phyloP scores from a whole-genome alignment of 495 filamentous ascomycete species.

The Echria macrotheca region DNA sequence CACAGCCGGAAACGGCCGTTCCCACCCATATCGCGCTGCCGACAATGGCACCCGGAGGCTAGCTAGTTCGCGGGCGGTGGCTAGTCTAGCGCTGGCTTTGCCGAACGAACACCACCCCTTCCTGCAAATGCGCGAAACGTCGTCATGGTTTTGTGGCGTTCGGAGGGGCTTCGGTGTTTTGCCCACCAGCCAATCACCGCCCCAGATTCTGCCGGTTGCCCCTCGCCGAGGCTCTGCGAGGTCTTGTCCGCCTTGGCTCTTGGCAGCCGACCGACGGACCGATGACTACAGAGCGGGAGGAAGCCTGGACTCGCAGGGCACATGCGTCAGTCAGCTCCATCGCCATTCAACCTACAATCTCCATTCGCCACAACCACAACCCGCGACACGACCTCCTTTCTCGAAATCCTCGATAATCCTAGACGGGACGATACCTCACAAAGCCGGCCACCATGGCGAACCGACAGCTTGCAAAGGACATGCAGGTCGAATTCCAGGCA shows the following conservation, averaged over 20 bases:
- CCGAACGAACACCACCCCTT: too few relatives aligned
- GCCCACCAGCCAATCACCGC: background rate
- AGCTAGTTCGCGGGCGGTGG: too few relatives aligned
- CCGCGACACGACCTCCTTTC: too few relatives aligned
- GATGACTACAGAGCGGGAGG: background rate
- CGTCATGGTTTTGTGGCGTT: conserved; percentile 5
- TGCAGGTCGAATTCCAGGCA: conserved; percentile 49
- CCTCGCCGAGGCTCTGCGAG: background rate
- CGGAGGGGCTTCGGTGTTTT: too few relatives aligned
- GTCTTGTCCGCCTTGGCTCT: background rate
- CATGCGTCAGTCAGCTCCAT: conserved; percentile 9
- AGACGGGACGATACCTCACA: too few relatives aligned
- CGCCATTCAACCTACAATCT: background rate
- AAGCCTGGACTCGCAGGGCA: background rate
- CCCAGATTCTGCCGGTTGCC: background rate
- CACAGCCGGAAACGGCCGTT: too few relatives aligned
- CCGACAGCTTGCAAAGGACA: conserved; percentile 46
- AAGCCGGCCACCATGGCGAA: conserved; percentile 38
- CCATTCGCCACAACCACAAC: background rate
- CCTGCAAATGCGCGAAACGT: too few relatives aligned
- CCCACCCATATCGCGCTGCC: too few relatives aligned
- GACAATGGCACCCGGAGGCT: too few relatives aligned
- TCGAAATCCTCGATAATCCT: background rate
- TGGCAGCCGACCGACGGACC: background rate
- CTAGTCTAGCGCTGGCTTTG: too few relatives aligned